Conservation (phyloP, 352 stramenopile genomes). For the Phytophthora rubi region DNA sequence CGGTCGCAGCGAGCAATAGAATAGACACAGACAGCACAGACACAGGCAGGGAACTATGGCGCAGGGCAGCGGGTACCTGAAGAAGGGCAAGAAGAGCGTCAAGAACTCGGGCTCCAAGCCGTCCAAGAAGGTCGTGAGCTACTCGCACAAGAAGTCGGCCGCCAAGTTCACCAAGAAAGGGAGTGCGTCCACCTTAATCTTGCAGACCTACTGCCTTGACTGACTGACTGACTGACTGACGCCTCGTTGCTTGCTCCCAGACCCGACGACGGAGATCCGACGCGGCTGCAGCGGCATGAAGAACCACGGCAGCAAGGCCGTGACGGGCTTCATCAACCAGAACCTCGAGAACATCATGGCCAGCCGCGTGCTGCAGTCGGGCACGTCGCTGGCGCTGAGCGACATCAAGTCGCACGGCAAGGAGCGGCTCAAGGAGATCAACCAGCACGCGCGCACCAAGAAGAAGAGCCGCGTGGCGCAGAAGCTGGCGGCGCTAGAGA, state of each 20-base stretch:
- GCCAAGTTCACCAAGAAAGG: conserved; percentile 90
- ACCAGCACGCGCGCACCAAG: conserved; percentile 80
- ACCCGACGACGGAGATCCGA: conserved; percentile 84
- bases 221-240: not conserved
- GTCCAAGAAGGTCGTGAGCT: conserved; percentile 71
- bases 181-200: conserved; percentile 58
- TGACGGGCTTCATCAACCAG: conserved; percentile 87
- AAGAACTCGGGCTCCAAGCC: conserved; percentile 80
- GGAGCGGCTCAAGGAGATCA: conserved; percentile 88
- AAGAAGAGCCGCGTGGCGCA: conserved; percentile 88
- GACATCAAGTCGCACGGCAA: conserved; percentile 81
- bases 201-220: too few species aligned
- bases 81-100: conserved; percentile 75
- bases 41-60: conserved; percentile 51
- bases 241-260: conserved; percentile 26
- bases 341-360: conserved; percentile 91
- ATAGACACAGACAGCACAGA: not conserved
- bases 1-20: not conserved
- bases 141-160: conserved; percentile 82
- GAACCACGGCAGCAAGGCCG: conserved; percentile 72
- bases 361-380: conserved; percentile 77
- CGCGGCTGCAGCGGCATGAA: conserved; percentile 78
- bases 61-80: conserved; percentile 82
- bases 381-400: conserved; percentile 57
- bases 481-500: conserved; percentile 79